Evolutionary conservation across 805 yeast species (phyloP).

Genomic region (Clavispora asparagi): DNA sequence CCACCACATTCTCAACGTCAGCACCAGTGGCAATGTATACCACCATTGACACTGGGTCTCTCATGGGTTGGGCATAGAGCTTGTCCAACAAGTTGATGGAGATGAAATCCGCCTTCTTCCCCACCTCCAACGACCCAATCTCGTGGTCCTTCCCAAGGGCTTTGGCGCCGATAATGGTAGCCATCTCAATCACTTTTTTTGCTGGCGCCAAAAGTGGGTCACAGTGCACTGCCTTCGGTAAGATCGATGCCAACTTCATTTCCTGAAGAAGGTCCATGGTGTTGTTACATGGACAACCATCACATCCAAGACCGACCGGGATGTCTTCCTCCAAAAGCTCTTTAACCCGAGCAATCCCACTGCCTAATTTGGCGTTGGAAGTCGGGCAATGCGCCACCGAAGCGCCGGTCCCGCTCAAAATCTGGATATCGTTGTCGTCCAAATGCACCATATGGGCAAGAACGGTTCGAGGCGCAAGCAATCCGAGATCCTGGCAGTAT

Average conservation of each 20-base stretch:
- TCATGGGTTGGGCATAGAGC: constrained; percentile 17
- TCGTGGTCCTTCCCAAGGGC: constrained; percentile 12
- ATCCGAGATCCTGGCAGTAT: constrained; percentile 10
- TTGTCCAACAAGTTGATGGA: constrained; percentile 14
- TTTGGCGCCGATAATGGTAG: constrained; percentile 11
- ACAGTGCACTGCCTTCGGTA: constrained; percentile 17
- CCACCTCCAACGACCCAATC: constrained; percentile 12
- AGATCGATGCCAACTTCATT: constrained; percentile 16
- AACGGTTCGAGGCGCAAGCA: constrained; percentile 11
- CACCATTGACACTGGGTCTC: constrained; percentile 19
- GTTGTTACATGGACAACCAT: constrained; percentile 17
- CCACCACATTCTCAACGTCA: constrained; percentile 13
- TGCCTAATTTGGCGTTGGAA: constrained; percentile 16
- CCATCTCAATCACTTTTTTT: constrained; percentile 10
- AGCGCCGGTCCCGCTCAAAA: constrained; percentile 9
- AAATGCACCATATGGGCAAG: constrained; percentile 14
- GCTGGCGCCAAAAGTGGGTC: constrained; percentile 13
- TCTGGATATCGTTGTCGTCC: constrained; percentile 8
- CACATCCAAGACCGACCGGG: constrained; percentile 17
- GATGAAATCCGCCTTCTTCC: constrained; percentile 11
- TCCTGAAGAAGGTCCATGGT: constrained; percentile 18
- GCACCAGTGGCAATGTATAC: constrained; percentile 19
- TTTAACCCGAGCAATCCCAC: constrained; percentile 15
- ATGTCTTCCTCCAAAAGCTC: constrained; percentile 11
- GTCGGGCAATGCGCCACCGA: constrained; percentile 16